Evolutionary conservation across 1,284 basidiomycete species (phyloP), one percentile per base, ranked within the genome.

Genomic region (Peniophora sp.): DNA sequence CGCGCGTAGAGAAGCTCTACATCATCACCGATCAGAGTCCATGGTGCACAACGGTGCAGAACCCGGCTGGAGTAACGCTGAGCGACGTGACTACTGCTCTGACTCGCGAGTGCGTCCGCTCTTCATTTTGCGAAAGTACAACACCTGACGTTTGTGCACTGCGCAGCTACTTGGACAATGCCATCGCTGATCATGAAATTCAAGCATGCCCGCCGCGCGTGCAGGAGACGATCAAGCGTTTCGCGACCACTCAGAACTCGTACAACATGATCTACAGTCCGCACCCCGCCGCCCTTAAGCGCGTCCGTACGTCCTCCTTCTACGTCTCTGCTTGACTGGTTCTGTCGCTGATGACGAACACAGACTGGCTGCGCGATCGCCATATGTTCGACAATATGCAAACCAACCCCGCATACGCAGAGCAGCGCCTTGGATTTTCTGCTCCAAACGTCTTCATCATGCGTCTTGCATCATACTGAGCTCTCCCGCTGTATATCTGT

Each of bases 361-460:
- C 45, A 87, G 88, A 89, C 60, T 89, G 86, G 85, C 72, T 90
- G 17, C 75, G 83, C 45, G 86, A 89, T 53, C 74, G 77, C 51
- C 69, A 76, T 25, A 87, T 72, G 63, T 88, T 90, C 56, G 85
- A 90, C 51, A 72, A 74, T n/a, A 59, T 91, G 51, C 54, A 58
- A 16, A 75, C 72, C 59, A 77, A 83, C 56, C 82, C 87, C 56
- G 60, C 60, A 5, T 90, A 89, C 58, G 69, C 74, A 1, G 58
- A 67, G 35, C 61, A 68, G 10, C 74, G 86, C 11, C 76, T 91
- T 32, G 88, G 88, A 0, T 91, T 79, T 65, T 73, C 72, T 49
- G 88, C 88, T 1, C 79, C 87, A 2, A 90, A 91, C 60, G 78
- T 89, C 34, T 85, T 88, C 61, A 69, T 86, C 36, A 80, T 90